Evolutionary conservation across 352 stramenopile species (phyloP), one percentile per base, ranked within the genome.

Genomic region (Phytophthora hibernalis): DNA sequence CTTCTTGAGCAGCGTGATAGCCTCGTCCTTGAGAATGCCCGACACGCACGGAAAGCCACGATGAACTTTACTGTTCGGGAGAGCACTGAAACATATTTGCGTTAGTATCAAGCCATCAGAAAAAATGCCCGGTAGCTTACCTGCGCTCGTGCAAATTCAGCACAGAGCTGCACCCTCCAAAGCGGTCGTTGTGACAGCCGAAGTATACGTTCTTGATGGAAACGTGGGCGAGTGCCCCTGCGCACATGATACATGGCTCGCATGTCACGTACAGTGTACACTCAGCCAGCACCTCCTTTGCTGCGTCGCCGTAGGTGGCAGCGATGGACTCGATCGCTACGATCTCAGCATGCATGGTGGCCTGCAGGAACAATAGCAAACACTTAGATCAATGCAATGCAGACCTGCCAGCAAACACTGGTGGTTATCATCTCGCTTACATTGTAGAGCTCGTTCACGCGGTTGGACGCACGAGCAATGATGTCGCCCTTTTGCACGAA

Each of bases 211-310:
- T 65, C 40, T 79, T 61, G 44, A 98, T 90, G 42, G 64, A 79
- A 12, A 97, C 69, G 48, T 91, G 78, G 13, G 82, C 78, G 16
- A 98, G 72, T n/a, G 93, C 93, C 26, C 78, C 80, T 3, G 94
- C 93, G 47, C 94, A 98, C 94, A 98, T 98, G 61, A 98, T 98
- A 69, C 94, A 98, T 5, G 94, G 94, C 75, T 98, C 94, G 35
- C 91, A 97, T 9, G 94, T 98, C 40, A 98, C 93, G 65, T 94
- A 96, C 33, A 96, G 72, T 48, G 74, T 85, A 45, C 80, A 88
- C 26, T 90, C 61, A 2, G 76, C 70, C 28, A 96, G 69, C 22
- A 93, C 68, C 13, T 80, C 50, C 6, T 21, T 57, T 24, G 85
- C 75, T 21, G 79, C 48, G 7, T 79, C 68, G 16, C 83, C 77